These are phyloP conservation scores for Talaromyces sp. DNA, from an alignment of 2,329 filamentous ascomycete genomes.

Conservation along the genomic window DNA sequence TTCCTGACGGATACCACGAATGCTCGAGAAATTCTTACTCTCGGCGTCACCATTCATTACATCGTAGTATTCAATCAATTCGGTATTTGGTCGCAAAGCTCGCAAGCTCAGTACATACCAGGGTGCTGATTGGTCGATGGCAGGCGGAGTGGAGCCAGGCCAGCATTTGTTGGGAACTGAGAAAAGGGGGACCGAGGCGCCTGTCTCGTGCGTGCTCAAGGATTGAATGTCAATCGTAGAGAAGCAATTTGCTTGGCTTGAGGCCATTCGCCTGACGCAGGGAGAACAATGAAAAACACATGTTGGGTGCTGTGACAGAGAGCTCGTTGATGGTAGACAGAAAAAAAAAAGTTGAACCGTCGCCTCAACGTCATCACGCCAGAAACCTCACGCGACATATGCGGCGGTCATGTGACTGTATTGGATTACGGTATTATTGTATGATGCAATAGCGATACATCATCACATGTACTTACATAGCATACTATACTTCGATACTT, in stretches of 20 bases:
- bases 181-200: conserved; percentile 11
- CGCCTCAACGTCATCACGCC: background rate
- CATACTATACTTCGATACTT: background rate
- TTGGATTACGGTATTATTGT: background rate
- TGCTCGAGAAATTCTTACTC: background rate
- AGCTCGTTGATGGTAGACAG: background rate
- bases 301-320: background rate
- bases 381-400: conserved; percentile 17
- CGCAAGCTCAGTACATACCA: background rate
- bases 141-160: background rate
- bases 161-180: conserved; percentile 19
- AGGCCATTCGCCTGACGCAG: background rate
- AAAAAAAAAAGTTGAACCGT: background rate
- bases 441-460: background rate
- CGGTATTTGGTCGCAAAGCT: background rate
- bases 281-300: background rate
- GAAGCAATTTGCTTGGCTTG: background rate
- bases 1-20: background rate
- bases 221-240: background rate
- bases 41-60: background rate
- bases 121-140: conserved; percentile 7
- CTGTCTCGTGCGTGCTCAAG: background rate
- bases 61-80: conserved; percentile 1
- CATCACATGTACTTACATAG: background rate
- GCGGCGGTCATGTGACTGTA: conserved; percentile 10